phyloP scores from a whole-genome alignment of 2,329 filamentous ascomycete genomes.

The Sporothrix globosa region DNA sequence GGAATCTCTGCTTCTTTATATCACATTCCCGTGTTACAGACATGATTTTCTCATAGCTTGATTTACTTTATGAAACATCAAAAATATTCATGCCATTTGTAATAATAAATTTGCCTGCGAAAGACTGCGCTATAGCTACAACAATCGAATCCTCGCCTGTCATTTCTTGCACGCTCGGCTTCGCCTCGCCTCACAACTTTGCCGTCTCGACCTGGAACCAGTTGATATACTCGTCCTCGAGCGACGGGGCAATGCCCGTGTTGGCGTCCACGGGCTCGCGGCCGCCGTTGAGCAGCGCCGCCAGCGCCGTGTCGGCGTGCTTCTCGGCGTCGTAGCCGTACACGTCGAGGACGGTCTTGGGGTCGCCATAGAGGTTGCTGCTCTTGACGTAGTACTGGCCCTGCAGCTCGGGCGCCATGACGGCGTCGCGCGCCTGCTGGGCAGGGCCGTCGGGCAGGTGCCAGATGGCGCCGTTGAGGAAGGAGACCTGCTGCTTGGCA shows the following conservation, averaged over 20 bases:
- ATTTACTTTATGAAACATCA: no score
- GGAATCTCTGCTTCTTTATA: no score
- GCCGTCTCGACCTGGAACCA: constrained; percentile 28
- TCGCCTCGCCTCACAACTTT: constrained; percentile 7
- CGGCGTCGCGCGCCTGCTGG: constrained; percentile 48
- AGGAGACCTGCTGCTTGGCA: constrained; percentile 50
- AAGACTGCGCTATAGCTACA: no score
- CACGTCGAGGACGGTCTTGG: constrained; percentile 50
- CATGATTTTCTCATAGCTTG: no score
- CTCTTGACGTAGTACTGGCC: constrained; percentile 46
- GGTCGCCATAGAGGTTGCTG: constrained; percentile 55
- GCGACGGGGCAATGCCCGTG: constrained; percentile 24
- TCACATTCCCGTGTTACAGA: no score
- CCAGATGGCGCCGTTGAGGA: constrained; percentile 53
- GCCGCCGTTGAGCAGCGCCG: constrained; percentile 23
- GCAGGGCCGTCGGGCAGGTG: constrained; percentile 50
- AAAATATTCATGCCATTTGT: no score
- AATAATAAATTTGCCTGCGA: no score
- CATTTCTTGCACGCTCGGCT: not conserved
- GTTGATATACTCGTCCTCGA: constrained; percentile 27
- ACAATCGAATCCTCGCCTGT: no score
- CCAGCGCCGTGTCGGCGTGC: constrained; percentile 34
- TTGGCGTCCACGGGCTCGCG: constrained; percentile 25
- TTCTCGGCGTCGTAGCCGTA: constrained; percentile 54
- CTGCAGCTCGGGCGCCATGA: constrained; percentile 48